A percentile compares a stretch with the other conserved stretches of the same genome.
phyloP scores from a whole-genome alignment of 169 alveolate genomes.

The Plasmodium adleri region DNA sequence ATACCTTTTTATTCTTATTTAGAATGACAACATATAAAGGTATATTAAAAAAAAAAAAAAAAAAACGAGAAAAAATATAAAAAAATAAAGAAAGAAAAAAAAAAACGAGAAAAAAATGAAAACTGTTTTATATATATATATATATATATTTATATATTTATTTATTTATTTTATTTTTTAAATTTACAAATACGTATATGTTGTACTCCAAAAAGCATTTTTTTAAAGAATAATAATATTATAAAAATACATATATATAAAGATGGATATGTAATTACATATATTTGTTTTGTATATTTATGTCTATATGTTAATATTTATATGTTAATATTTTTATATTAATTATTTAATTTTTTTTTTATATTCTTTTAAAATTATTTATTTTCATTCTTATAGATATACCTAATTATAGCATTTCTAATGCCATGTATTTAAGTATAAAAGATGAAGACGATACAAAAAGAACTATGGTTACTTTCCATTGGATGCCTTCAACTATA shows the following conservation, averaged over 20 bases:
- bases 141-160: background rate
- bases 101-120: background rate
- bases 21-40: slow-evolving; percentile 48
- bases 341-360: too few relatives aligned
- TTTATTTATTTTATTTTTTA: too few relatives aligned
- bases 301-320: too few relatives aligned
- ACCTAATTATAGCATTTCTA: slow-evolving; percentile 17
- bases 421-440: slow-evolving; percentile 46
- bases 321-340: too few relatives aligned
- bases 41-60: slow-evolving; percentile 1
- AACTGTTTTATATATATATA: background rate
- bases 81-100: background rate
- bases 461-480: slow-evolving; percentile 26
- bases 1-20: slow-evolving; percentile 41
- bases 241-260: too few relatives aligned
- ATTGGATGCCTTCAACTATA: slow-evolving; percentile 54
- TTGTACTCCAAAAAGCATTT: too few relatives aligned
- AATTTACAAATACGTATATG: too few relatives aligned
- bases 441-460: slow-evolving; percentile 7
- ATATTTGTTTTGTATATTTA: too few relatives aligned
- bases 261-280: too few relatives aligned
- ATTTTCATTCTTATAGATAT: slow-evolving; percentile 14
- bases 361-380: too few relatives aligned
- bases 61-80: background rate
- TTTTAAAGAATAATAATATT: too few relatives aligned